These are phyloP conservation scores for Chrysophaeum taylorii DNA, from an alignment of 352 stramenopile species.

Conservation along the genomic window DNA sequence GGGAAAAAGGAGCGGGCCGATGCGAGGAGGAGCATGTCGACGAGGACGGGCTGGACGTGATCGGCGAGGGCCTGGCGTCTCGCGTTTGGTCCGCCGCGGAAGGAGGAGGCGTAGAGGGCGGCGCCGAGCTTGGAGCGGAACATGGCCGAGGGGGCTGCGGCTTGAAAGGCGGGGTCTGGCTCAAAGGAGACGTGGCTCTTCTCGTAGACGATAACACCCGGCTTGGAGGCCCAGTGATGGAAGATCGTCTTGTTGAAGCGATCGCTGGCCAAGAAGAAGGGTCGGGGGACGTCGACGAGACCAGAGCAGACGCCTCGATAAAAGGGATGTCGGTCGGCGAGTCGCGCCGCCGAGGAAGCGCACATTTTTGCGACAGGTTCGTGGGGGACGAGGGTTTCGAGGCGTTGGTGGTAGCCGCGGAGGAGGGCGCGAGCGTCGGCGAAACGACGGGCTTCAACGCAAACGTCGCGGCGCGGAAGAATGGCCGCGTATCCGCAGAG, in stretches of 20 bases:
- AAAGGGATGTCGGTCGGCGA: neutral
- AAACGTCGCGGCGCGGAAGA: neutral
- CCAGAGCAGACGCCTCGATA: neutral
- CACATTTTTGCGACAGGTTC: slow-evolving; percentile 11
- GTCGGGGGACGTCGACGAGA: neutral
- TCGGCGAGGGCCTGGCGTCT: neutral
- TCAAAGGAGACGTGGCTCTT: too few relatives aligned
- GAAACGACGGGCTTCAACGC: too few relatives aligned
- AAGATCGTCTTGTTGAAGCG: neutral
- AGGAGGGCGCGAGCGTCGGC: too few relatives aligned
- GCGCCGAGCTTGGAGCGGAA: neutral
- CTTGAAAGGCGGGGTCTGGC: neutral
- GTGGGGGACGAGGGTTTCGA: neutral
- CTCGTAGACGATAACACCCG: neutral
- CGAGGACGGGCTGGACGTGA: neutral
- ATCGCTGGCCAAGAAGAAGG: neutral
- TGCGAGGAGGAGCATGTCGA: slow-evolving; percentile 11
- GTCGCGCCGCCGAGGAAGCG: neutral
- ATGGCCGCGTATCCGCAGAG: slow-evolving; percentile 8
- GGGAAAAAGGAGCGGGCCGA: neutral
- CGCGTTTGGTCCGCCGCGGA: neutral
- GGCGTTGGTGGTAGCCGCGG: slow-evolving; percentile 13
- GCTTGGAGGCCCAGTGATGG: neutral
- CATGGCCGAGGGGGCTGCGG: neutral
- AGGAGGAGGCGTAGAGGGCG: neutral